Conservation (phyloP, 176 grass and related monocot species). For the Dendrocalamus sinicus region DNA sequence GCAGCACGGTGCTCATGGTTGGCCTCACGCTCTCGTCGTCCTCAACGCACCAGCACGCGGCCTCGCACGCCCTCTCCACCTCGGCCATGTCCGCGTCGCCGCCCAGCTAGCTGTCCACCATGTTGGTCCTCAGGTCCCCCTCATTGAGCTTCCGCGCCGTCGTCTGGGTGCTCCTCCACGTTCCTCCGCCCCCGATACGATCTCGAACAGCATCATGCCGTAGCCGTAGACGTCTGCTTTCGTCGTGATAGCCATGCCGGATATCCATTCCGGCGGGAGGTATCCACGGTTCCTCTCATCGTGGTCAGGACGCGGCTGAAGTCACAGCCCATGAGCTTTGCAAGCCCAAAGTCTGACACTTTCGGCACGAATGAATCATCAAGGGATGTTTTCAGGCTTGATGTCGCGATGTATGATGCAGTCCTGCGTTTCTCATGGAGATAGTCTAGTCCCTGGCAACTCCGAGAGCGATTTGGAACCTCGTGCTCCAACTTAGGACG, state of each 20-base stretch:
- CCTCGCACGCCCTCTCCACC: slow-evolving; percentile 53
- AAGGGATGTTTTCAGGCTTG: slow-evolving; percentile 63
- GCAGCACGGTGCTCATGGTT: slow-evolving; percentile 29
- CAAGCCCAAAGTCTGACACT: neutral
- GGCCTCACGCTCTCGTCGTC: slow-evolving; percentile 44
- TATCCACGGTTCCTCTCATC: neutral
- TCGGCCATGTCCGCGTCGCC: slow-evolving; percentile 34
- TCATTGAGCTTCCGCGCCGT: too few relatives aligned
- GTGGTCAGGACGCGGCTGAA: neutral
- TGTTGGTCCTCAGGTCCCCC: slow-evolving; percentile 10
- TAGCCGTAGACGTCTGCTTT: slow-evolving; percentile 5
- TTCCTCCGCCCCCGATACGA: slow-evolving; percentile 43
- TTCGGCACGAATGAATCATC: neutral
- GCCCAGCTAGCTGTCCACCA: slow-evolving; percentile 33
- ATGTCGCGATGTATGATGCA: slow-evolving; percentile 61
- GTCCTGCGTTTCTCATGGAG: neutral
- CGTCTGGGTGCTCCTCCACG: neutral
- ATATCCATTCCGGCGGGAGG: slow-evolving; percentile 8
- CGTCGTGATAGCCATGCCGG: neutral
- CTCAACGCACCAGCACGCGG: slow-evolving; percentile 65
- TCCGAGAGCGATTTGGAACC: neutral
- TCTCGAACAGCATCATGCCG: slow-evolving; percentile 17
- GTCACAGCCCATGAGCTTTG: neutral
- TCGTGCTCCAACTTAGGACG: neutral
- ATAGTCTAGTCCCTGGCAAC: neutral